Evolutionary conservation across 2,329 filamentous ascomycete genomes (phyloP).

Genomic region (Annulohypoxylon truncatum): DNA sequence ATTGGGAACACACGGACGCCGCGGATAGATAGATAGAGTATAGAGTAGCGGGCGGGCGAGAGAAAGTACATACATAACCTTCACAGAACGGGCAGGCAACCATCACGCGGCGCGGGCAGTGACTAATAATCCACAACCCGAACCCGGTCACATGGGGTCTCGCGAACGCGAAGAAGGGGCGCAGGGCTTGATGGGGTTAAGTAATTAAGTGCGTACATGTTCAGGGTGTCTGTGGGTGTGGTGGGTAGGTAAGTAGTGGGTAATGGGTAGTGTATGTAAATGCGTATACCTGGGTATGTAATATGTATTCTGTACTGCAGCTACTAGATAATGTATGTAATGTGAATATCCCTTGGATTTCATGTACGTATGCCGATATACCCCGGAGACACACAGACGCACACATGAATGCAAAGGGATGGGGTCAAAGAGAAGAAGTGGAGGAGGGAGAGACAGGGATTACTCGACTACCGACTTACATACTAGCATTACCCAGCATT

Average conservation of each 20-base stretch:
- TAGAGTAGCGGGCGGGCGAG: background rate
- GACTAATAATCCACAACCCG: conserved; percentile 30
- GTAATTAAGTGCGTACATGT: conserved; percentile 7
- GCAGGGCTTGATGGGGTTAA: conserved; percentile 17
- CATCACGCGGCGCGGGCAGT: conserved; percentile 32
- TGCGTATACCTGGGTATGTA: conserved; percentile 10
- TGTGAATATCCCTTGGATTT: no score
- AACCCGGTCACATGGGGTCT: conserved; percentile 36
- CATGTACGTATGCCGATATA: conserved; percentile 20
- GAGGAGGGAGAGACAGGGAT: background rate
- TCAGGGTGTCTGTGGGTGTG: background rate
- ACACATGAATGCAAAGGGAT: background rate
- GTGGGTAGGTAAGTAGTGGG: conserved; percentile 12
- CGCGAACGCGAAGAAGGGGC: conserved; percentile 37
- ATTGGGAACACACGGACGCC: background rate
- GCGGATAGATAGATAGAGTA: background rate
- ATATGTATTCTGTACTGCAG: background rate
- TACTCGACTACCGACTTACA: conserved; percentile 4
- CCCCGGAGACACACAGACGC: conserved; percentile 17
- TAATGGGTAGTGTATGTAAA: conserved; percentile 3
- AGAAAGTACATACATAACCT: no score
- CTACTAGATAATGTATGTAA: background rate
- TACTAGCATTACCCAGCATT: background rate
- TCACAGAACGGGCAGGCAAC: conserved; percentile 14
- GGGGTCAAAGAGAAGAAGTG: background rate